A percentile compares a stretch with the other conserved stretches of the same genome.
Conservation (phyloP, 1,139 yeast species). For the Hansenula lynferdii region DNA sequence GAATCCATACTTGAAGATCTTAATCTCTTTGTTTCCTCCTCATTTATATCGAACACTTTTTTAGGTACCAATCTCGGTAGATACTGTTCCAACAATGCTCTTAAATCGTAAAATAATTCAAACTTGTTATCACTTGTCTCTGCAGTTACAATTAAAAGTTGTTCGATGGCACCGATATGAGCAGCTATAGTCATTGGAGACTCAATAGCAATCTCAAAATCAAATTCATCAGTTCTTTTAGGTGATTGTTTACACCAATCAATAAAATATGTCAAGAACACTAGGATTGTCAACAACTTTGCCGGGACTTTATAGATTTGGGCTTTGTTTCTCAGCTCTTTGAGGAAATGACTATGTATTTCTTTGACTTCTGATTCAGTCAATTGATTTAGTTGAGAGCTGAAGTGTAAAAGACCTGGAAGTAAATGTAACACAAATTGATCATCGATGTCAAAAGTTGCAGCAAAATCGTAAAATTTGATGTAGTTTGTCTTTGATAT, state of each 20-base stretch:
- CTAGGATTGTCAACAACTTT: constrained; percentile 52
- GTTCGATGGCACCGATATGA: constrained; percentile 76
- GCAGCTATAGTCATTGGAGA: constrained; percentile 47
- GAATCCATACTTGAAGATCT: constrained; percentile 43
- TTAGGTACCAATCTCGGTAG: constrained; percentile 51
- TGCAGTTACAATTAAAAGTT: constrained; percentile 63
- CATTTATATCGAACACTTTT: constrained; percentile 37
- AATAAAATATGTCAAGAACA: constrained; percentile 60
- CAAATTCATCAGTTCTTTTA: constrained; percentile 35
- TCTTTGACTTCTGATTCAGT: constrained; percentile 30
- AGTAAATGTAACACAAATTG: constrained; percentile 56
- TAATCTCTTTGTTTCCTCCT: constrained; percentile 49
- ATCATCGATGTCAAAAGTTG: constrained; percentile 53
- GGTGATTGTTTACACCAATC: constrained; percentile 62
- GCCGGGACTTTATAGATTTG: constrained; percentile 47
- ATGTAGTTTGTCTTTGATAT: constrained; percentile 35
- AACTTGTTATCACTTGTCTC: constrained; percentile 48
- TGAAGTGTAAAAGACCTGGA: constrained; percentile 52
- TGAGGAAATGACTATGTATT: constrained; percentile 29
- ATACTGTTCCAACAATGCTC: constrained; percentile 62
- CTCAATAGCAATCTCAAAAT: constrained; percentile 41
- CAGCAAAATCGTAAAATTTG: constrained; percentile 35
- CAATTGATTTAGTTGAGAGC: constrained; percentile 29
- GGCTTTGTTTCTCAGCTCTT: constrained; percentile 28
- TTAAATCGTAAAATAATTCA: constrained; percentile 56